phyloP scores from a whole-genome alignment of 2,329 filamentous ascomycete genomes.

The Niveomyces coronatus region DNA sequence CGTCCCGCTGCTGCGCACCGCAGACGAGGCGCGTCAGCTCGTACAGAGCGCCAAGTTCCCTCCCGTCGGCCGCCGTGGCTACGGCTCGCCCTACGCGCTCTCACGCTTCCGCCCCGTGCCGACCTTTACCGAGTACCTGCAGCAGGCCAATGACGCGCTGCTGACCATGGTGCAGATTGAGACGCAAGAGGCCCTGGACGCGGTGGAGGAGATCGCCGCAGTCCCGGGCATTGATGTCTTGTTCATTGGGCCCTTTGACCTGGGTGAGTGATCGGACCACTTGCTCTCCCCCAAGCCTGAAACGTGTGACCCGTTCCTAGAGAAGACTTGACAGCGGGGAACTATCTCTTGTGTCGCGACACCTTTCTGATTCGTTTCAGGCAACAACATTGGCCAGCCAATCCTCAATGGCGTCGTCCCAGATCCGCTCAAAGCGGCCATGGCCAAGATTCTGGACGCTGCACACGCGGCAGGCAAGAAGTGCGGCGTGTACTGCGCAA shows the following conservation, averaged over 20 bases:
- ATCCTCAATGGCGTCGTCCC: constrained; percentile 50
- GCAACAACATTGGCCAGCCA: constrained; percentile 51
- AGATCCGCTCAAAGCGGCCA: constrained; percentile 47
- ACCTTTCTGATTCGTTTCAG: no score
- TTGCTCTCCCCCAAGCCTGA: no score
- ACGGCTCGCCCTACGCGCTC: constrained; percentile 37
- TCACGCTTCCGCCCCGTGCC: constrained; percentile 33
- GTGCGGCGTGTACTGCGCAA: constrained; percentile 48
- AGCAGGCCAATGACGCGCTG: constrained; percentile 39
- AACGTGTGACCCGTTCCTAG: background rate
- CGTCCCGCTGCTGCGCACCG: constrained; percentile 34
- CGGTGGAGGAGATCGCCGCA: constrained; percentile 51
- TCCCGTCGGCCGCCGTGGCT: constrained; percentile 36
- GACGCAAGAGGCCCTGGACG: constrained; percentile 50
- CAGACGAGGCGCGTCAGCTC: constrained; percentile 33
- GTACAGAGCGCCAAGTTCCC: constrained; percentile 41
- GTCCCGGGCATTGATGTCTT: constrained; percentile 51
- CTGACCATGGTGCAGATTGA: constrained; percentile 60
- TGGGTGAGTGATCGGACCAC: constrained; percentile 30
- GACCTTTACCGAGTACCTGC: constrained; percentile 37
- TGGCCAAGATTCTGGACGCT: constrained; percentile 47
- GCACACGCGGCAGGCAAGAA: constrained; percentile 54
- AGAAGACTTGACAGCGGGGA: no score
- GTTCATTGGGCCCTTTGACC: constrained; percentile 57
- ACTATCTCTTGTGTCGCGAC: no score